Percentiles rank a stretch among this genome's conserved stretches.
phyloP scores from a whole-genome alignment of 2,329 filamentous ascomycete species.

The Apiospora arundinis region DNA sequence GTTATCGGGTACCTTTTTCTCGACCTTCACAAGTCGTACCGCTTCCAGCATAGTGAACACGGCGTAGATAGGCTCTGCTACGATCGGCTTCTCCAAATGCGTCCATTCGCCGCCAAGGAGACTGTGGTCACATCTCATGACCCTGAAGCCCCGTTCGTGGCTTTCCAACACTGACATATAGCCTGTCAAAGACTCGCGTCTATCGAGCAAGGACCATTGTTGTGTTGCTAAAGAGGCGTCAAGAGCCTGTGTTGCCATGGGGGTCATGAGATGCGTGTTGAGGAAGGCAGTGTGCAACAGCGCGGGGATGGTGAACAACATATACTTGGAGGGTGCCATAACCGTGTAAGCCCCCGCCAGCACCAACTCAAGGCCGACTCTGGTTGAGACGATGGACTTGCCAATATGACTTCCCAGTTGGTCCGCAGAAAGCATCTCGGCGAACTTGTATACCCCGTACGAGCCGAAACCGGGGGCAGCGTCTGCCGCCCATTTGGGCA shows the following conservation, averaged over 20 bases:
- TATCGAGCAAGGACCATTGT: conserved; percentile 78
- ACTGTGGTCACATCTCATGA: conserved; percentile 93
- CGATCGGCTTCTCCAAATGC: conserved; percentile 55
- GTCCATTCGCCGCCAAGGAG: conserved; percentile 93
- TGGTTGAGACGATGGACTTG: conserved; percentile 67
- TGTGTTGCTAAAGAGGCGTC: conserved; percentile 70
- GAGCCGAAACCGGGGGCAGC: conserved; percentile 69
- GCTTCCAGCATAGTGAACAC: conserved; percentile 97
- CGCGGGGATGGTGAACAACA: conserved; percentile 73
- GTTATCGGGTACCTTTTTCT: conserved; percentile 60
- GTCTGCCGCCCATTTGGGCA: conserved; percentile 66
- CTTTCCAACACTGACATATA: conserved; percentile 92
- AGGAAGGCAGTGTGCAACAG: conserved; percentile 72
- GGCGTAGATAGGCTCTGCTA: conserved; percentile 89
- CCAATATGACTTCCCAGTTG: conserved; percentile 62
- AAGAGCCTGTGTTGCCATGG: conserved; percentile 63
- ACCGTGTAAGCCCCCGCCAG: conserved; percentile 70
- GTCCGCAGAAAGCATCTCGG: conserved; percentile 48
- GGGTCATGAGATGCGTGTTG: conserved; percentile 76
- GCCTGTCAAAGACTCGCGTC: conserved; percentile 85
- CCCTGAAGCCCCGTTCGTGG: conserved; percentile 71
- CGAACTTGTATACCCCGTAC: conserved; percentile 68
- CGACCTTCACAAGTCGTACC: conserved; percentile 76
- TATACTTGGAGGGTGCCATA: conserved; percentile 71
- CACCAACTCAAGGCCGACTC: conserved; percentile 74